phyloP scores from a whole-genome alignment of 2,329 filamentous ascomycete species.

The Chaetoscypha palmicola region DNA sequence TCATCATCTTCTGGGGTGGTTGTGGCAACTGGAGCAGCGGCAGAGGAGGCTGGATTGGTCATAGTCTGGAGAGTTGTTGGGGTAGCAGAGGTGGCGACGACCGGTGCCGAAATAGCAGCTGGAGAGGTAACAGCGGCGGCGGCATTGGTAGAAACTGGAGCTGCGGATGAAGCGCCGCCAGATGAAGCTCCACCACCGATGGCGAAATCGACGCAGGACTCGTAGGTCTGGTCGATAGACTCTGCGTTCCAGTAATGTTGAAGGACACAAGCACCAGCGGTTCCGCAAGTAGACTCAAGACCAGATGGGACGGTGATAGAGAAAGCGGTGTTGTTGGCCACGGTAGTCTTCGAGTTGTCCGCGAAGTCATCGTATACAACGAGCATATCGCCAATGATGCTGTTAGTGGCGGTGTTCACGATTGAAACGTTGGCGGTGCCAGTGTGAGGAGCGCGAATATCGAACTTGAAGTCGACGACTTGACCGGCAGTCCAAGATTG shows the following conservation, averaged over 20 bases:
- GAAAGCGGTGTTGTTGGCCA: conserved; percentile 41
- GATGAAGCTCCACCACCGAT: conserved; percentile 15
- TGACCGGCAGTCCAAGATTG: conserved; percentile 40
- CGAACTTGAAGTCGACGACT: conserved; percentile 36
- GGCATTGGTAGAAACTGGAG: background rate
- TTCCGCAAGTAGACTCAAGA: conserved; percentile 32
- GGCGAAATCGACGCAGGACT: conserved; percentile 47
- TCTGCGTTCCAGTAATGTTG: conserved; percentile 49
- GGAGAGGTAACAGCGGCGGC: background rate
- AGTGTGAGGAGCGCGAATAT: conserved; percentile 43
- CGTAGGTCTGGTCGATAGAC: conserved; percentile 47
- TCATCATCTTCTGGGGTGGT: background rate
- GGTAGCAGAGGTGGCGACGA: conserved; percentile 1
- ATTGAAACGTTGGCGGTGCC: conserved; percentile 49
- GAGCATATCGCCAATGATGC: conserved; percentile 41
- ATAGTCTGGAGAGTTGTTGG: conserved; percentile 8
- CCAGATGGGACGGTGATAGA: conserved; percentile 46
- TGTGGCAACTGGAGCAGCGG: conserved; percentile 4
- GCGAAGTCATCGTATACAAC: conserved; percentile 44
- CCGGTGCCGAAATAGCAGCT: background rate
- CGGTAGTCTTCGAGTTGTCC: conserved; percentile 36
- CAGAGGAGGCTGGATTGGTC: conserved; percentile 1
- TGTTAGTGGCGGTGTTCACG: conserved; percentile 42
- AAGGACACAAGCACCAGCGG: conserved; percentile 33
- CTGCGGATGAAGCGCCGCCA: background rate